Evolutionary conservation across 768 basidiomycete species (phyloP), one percentile per base, ranked within the genome.

Genomic region (Dentipellis sp.): DNA sequence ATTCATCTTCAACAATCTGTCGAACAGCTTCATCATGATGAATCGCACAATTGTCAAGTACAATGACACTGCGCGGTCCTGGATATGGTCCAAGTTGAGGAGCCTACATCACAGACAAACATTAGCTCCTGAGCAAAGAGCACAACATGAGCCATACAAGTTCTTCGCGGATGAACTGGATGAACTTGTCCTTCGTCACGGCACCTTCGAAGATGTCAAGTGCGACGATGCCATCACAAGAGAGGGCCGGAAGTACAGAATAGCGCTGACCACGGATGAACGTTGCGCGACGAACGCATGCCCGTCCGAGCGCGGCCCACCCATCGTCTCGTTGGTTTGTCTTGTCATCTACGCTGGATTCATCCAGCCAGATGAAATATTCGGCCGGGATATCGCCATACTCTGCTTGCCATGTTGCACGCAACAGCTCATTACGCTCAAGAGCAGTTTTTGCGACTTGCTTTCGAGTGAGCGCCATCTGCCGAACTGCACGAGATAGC

Each of bases 31-130:
- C 68, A 47, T 67, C 65, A 34, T 76, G 73, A 58, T 76, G 74
- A 49, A 76, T 76, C 1, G 62, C 54, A 50, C 73, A 73, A 56
- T 76, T 76, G 48, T 75, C 69, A 38, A 75, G 54, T 1, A 76
- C 64, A 23, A 75, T 62, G 4, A 74, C 65, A 59, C 74, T 75
- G 11, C 59, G 54, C 8, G 61, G 59, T 2, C 61, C 66, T 0
- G 72, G 73, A 62, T 66, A 76, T 17, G 72, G 72, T 21, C 64
- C 71, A 22, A 69, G 53, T 21, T 59, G 55, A 21, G 66, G 67
- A 9, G 66, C 63, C 65, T 65, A 19, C 2, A 47, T n/a, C n/a
- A n/a, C 21, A 52, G 10, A 48, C 35, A 42, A 14, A 5, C 55
- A 17, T 47, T 21, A 17, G 38, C 17, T 2, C 5, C 12, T 12